phyloP scores from a whole-genome alignment of 2,329 filamentous ascomycete species.

The Trichoderma oligosporum region DNA sequence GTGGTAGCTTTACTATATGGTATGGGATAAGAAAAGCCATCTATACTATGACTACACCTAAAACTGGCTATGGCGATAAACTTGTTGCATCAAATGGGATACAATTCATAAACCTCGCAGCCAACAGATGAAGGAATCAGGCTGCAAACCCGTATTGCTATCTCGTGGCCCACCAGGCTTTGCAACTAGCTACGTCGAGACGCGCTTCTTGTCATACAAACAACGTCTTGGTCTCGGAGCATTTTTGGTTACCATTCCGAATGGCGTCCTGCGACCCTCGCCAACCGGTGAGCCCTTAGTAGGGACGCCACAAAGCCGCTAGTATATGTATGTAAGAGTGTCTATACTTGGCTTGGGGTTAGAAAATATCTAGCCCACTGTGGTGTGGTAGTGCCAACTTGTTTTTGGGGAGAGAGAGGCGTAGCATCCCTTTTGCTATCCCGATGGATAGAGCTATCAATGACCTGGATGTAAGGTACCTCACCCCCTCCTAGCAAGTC shows the following conservation, averaged over 20 bases:
- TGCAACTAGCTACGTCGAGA: background rate
- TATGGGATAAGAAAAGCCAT: background rate
- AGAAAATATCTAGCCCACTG: background rate
- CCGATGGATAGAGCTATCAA: background rate
- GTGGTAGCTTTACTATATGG: background rate
- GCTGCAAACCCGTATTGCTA: background rate
- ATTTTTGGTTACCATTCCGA: background rate
- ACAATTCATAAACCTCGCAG: background rate
- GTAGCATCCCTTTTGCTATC: background rate
- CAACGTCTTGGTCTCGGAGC: background rate
- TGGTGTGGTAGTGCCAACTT: background rate
- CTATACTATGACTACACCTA: background rate
- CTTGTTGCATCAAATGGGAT: background rate
- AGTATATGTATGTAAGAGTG: background rate
- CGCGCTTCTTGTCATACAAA: background rate
- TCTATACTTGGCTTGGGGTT: background rate
- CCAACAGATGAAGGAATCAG: background rate
- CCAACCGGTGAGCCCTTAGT: slow-evolving; percentile 17
- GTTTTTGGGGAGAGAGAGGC: background rate
- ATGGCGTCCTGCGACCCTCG: background rate
- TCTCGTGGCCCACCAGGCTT: background rate
- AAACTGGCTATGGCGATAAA: background rate
- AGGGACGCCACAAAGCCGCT: slow-evolving; percentile 17
- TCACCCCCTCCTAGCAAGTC: background rate
- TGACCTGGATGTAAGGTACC: slow-evolving; percentile 15